Percentiles rank a stretch among this genome's conserved stretches.
Evolutionary conservation across 75 land plant genomes (phyloP).

Genomic region (Chamaecyparis obtusa): DNA sequence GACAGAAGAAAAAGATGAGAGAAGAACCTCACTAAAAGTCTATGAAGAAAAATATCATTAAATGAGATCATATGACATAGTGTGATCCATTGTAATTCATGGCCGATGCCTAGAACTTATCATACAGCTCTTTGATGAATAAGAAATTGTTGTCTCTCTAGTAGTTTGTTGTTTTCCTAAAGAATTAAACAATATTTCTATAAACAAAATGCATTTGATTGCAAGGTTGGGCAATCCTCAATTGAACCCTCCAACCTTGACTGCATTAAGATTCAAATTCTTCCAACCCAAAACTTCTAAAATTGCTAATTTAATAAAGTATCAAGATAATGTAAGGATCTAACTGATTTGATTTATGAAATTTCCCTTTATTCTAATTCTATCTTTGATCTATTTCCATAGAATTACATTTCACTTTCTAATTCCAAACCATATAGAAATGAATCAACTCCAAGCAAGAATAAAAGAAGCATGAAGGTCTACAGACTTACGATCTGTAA

Average conservation of each 20-base stretch:
- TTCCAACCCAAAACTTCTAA: not conserved
- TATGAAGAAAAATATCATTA: too few relatives aligned
- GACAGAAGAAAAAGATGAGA: too few relatives aligned
- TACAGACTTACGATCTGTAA: slow-evolving; percentile 61
- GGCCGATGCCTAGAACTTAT: too few relatives aligned
- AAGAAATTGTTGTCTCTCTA: too few relatives aligned
- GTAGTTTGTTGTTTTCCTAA: too few relatives aligned
- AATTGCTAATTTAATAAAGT: not conserved
- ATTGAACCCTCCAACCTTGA: not conserved
- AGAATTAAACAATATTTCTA: too few relatives aligned
- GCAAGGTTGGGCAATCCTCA: too few relatives aligned
- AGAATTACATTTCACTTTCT: not conserved
- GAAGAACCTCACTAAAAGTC: too few relatives aligned
- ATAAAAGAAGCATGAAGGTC: not conserved
- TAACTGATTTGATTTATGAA: not conserved
- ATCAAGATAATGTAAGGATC: not conserved
- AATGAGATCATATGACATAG: too few relatives aligned
- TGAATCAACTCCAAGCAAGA: not conserved
- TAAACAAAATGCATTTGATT: too few relatives aligned
- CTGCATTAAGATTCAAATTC: not conserved
- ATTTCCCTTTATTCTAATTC: not conserved
- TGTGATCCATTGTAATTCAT: too few relatives aligned
- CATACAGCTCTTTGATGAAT: too few relatives aligned
- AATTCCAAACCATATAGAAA: not conserved
- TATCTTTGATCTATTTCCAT: not conserved